Percentiles rank a stretch among this genome's conserved stretches.
These are phyloP conservation scores for Crassisporium funariophilum DNA, from an alignment of 768 basidiomycete species.

Conservation along the genomic window DNA sequence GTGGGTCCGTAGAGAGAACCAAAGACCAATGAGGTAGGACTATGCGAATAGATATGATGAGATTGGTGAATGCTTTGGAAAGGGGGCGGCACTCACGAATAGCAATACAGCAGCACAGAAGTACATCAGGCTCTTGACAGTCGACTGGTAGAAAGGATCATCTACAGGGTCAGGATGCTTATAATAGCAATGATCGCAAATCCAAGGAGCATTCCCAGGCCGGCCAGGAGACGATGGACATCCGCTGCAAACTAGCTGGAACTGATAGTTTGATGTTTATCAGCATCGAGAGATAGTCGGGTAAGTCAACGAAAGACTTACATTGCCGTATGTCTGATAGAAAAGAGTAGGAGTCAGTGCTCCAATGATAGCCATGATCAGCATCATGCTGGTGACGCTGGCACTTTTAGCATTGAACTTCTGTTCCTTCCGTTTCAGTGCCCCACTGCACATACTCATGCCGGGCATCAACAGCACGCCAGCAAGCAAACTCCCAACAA, in stretches of 20 bases:
- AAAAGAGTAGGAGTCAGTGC: slow-evolving; percentile 94
- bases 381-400: slow-evolving; percentile 97
- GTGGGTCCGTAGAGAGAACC: slow-evolving; percentile 98
- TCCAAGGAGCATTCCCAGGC: slow-evolving; percentile 62
- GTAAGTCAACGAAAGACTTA: slow-evolving; percentile 42
- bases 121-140: slow-evolving; percentile 95
- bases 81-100: slow-evolving; percentile 60
- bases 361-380: slow-evolving; percentile 99
- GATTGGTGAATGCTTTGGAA: neutral
- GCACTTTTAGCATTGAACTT: slow-evolving; percentile 99
- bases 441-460: slow-evolving; percentile 91
- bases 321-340: slow-evolving; percentile 97
- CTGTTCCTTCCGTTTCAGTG: slow-evolving; percentile 89
- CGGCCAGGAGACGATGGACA: slow-evolving; percentile 57
- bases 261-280: slow-evolving; percentile 48
- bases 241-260: slow-evolving; percentile 82
- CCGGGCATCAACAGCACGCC: slow-evolving; percentile 98
- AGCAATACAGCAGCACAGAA: slow-evolving; percentile 89
- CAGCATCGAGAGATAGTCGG: neutral
- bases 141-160: slow-evolving; percentile 96
- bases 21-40: slow-evolving; percentile 96
- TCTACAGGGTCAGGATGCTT: slow-evolving; percentile 89
- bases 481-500: slow-evolving; percentile 92
- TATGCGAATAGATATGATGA: slow-evolving; percentile 30
- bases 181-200: slow-evolving; percentile 92